These are phyloP conservation scores for Solanum bukasovii DNA, from an alignment of 257 asterid species.

Conservation along the genomic window DNA sequence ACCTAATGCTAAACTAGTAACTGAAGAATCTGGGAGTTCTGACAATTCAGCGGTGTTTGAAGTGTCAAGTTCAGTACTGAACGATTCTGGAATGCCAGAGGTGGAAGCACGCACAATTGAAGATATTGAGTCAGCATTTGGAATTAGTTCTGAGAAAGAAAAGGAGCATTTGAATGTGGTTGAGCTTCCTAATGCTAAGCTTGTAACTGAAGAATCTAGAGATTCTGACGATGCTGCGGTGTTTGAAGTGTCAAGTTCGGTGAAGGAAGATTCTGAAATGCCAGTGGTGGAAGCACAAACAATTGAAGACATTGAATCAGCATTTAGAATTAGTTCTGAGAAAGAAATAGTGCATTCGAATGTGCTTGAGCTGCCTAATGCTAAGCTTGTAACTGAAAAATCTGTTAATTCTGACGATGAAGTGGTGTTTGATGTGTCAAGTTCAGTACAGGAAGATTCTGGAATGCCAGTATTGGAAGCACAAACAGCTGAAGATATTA, in stretches of 20 bases:
- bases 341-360: slow-evolving; percentile 1
- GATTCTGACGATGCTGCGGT: not conserved
- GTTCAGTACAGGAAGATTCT: not conserved
- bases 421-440: not conserved
- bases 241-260: slow-evolving; percentile 6
- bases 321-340: slow-evolving; percentile 8
- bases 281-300: slow-evolving; percentile 22
- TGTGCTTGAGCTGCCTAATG: not conserved
- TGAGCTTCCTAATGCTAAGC: slow-evolving; percentile 5
- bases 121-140: not conserved
- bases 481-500: not conserved
- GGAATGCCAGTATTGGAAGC: not conserved
- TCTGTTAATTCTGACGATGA: not conserved
- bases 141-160: not conserved
- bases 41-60: not conserved
- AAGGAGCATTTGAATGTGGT: not conserved
- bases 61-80: not conserved
- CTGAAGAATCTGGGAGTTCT: not conserved
- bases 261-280: slow-evolving; percentile 1
- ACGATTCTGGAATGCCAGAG: not conserved
- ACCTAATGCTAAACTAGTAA: not conserved
- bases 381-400: not conserved
- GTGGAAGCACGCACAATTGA: slow-evolving; percentile 17
- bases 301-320: slow-evolving; percentile 11
- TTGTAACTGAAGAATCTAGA: slow-evolving; percentile 5